A percentile compares a stretch with the other conserved stretches of the same genome.
These are phyloP conservation scores for Hortaea werneckii DNA, from an alignment of 2,329 filamentous ascomycete genomes.

Conservation along the genomic window DNA sequence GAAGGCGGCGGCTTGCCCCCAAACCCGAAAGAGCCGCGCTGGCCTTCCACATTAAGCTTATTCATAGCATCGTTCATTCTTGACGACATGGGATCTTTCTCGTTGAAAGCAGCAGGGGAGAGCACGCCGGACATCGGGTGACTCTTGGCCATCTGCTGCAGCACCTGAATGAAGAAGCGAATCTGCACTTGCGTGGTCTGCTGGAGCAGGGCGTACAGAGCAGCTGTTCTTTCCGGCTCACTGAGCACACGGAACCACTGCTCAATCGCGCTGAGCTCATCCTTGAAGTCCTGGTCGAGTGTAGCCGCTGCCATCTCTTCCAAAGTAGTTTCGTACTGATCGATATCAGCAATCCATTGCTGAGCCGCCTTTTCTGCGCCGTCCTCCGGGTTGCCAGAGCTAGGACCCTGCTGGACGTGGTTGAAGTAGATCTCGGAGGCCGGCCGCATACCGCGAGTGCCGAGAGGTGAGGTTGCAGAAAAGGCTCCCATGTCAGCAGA, in stretches of 20 bases:
- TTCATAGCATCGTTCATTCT: conserved; percentile 93
- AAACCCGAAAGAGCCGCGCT: conserved; percentile 69
- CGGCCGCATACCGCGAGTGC: conserved; percentile 73
- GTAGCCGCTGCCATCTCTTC: conserved; percentile 99
- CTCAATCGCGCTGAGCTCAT: conserved; percentile 96
- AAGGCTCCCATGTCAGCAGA: conserved; percentile 94
- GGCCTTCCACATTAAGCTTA: conserved; percentile 79
- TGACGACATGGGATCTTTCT: conserved; percentile 97
- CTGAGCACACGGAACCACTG: conserved; percentile 98
- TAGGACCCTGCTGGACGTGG: conserved; percentile 57
- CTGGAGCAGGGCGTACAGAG: conserved; percentile 87
- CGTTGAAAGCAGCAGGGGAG: conserved; percentile 83
- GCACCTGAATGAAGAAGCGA: conserved; percentile 95
- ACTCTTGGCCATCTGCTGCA: conserved; percentile 98
- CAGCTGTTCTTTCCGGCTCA: conserved; percentile 90
- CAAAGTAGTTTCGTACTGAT: conserved; percentile 96
- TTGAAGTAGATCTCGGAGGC: conserved; percentile 90
- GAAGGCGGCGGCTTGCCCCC: conserved; percentile 61
- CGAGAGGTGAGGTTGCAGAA: conserved; percentile 50
- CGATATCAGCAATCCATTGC: conserved; percentile 98
- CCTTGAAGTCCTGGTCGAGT: conserved; percentile 99
- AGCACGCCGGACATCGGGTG: conserved; percentile 94
- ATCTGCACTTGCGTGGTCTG: conserved; percentile 99
- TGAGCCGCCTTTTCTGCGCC: conserved; percentile 87
- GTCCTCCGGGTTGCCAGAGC: conserved; percentile 64